Evolutionary conservation across 2,329 filamentous ascomycete species (phyloP), one percentile per base, ranked within the genome.

Genomic region (Paraphoma chrysanthemicola): DNA sequence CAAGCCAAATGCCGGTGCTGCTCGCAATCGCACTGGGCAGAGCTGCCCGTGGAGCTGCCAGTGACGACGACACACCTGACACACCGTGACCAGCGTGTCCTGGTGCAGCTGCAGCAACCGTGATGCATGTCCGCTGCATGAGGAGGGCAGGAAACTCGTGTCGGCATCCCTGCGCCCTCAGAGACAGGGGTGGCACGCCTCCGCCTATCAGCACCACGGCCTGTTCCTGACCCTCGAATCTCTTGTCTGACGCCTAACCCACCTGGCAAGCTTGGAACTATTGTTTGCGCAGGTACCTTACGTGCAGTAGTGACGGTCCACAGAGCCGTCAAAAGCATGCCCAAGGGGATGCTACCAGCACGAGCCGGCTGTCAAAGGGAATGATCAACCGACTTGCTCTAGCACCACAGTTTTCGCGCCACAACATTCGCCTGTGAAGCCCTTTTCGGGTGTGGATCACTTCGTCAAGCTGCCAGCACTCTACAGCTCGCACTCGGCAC

Each of bases 91-190:
- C 53, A 57, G 39, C 54, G 36, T 50, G 56, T 57, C 57, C 51
- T 56, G 23, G 48, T 56, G 64, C 62, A 60, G 57, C 58, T 57
- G 66, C 63, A 58, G 62, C 62, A 57, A 39, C 49, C 33, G 36
- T 18, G 29, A 44, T 54, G 52, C 44, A 53, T 29, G 43, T 47
- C 53, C 54, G 48, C 57, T 64, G 60, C 60, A 56, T 48, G 38
- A 54, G 16, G 52, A 57, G 53, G 50, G 59, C 56, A 52, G 60
- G 44, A 59, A 50, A 51, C 47, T 56, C 45, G 50, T 48, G 51
- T 48, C 48, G 52, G 41, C 51, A 64, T 56, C 61, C 59, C 54
- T 60, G 61, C 54, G 42, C 54, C 18, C 50, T 51, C 50, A 49
- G 39, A 16, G 36, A 49, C 51, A 56, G 47, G 48, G 51, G 51